phyloP scores from a whole-genome alignment of 306 rosid species.

The Corylus avellana region DNA sequence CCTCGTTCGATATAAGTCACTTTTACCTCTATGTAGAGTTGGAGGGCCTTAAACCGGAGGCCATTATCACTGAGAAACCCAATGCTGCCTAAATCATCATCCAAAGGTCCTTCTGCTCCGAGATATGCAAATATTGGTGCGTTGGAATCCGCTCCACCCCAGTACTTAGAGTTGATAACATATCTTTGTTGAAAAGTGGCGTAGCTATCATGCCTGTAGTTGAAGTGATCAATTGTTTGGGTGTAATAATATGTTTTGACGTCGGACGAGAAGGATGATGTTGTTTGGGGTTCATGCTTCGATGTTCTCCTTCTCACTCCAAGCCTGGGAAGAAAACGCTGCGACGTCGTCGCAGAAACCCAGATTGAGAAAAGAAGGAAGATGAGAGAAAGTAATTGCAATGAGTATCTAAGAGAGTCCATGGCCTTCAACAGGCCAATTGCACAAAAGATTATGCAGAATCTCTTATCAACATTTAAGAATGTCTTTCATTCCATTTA shows the following conservation, averaged over 20 bases:
- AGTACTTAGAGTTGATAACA: slow-evolving; percentile 33
- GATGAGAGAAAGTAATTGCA: slow-evolving; percentile 12
- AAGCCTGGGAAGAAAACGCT: slow-evolving; percentile 34
- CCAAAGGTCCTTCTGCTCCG: slow-evolving; percentile 45
- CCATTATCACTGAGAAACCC: slow-evolving; percentile 47
- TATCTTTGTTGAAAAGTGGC: slow-evolving; percentile 52
- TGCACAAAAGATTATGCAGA: no score
- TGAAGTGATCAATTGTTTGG: slow-evolving; percentile 61
- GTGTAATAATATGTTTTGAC: slow-evolving; percentile 36
- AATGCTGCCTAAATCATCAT: neutral
- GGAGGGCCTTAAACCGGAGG: slow-evolving; percentile 45
- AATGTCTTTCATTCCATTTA: no score
- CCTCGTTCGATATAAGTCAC: neutral
- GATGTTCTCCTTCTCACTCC: slow-evolving; percentile 26
- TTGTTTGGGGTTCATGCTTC: slow-evolving; percentile 9
- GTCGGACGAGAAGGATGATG: neutral
- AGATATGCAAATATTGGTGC: slow-evolving; percentile 55
- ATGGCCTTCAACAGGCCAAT: neutral
- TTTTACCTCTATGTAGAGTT: slow-evolving; percentile 49
- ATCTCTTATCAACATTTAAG: no score
- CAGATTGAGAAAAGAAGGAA: slow-evolving; percentile 9
- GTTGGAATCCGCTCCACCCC: slow-evolving; percentile 42
- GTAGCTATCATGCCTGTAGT: slow-evolving; percentile 49
- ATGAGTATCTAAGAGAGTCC: slow-evolving; percentile 15
- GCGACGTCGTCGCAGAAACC: neutral